Base-by-base conservation (phyloP, 768 basidiomycete species). In the Calvatia gigantea region DNA sequence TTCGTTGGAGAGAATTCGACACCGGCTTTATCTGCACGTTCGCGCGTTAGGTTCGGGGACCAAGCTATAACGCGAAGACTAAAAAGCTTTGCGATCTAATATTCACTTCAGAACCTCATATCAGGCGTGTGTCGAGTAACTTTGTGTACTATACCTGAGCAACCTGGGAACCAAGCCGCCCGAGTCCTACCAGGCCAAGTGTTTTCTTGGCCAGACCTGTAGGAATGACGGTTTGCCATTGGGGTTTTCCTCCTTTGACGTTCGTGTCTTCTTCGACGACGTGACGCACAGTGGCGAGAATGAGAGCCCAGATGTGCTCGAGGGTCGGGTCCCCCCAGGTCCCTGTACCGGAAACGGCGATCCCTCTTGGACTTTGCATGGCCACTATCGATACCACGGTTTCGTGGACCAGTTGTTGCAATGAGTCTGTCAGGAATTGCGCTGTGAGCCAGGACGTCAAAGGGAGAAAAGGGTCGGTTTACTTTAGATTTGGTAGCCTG, bases 241-340 rank as follows among this genome's bases (percentile, higher is more conserved):
- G 73, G 15, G 71, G 67, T 35, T 75, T 77, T 38, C 75, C 73
- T 0, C 62, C 58, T 60, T 75, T 80, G 14, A 81, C 65, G 60
- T 76, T 77, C 3, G 64, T 66, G 57, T 86, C 75, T 61, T 87
- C 86, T 3, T 68, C 58, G 6, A 66, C 68, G 33, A 86, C 67
- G 57, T 80, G 71, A 48, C 83, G 70, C 38, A 76, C 75, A 1
- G 80, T 77, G 8, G 77, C 75, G n/a, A 88, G 70, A 32, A 76
- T 67, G 27, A 78, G 69, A 2, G 84, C 81, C 86, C 86, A 87
- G 39, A 85, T 85, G 58, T 84, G 83, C 61, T 84, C 85, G 52
- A 81, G 60, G 1, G 85, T 86, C 2, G 81, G 72, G 38, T 77
- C 73, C 25, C 79, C 75, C 9, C 65, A 65, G 1, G 64, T 56